Conservation (phyloP, 768 basidiomycete genomes). For the Lentinula aciculospora region DNA sequence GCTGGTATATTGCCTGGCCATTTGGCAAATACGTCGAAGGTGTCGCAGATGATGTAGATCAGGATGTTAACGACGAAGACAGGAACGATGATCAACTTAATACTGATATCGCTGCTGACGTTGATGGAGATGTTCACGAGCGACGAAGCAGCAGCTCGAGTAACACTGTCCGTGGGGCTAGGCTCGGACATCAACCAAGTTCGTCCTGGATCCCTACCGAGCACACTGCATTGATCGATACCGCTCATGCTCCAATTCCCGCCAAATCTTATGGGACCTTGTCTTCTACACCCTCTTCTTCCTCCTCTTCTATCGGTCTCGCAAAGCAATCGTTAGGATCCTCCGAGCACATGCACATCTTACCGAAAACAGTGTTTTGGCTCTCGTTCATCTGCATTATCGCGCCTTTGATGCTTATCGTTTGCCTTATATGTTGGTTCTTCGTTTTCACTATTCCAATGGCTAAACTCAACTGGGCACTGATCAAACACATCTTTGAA, state of each 20-base stretch:
- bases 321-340: slow-evolving; percentile 22
- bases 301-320: slow-evolving; percentile 25
- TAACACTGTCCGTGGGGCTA: slow-evolving; percentile 21
- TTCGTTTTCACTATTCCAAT: slow-evolving; percentile 94
- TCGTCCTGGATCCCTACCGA: slow-evolving; percentile 45
- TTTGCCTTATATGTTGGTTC: slow-evolving; percentile 92
- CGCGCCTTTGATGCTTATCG: slow-evolving; percentile 82
- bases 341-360: slow-evolving; percentile 51
- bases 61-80: slow-evolving; percentile 30
- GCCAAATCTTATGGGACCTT: slow-evolving; percentile 68
- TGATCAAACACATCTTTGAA: slow-evolving; percentile 74
- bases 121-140: slow-evolving; percentile 29
- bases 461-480: slow-evolving; percentile 96
- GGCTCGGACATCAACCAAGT: slow-evolving; percentile 32
- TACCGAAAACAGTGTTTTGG: slow-evolving; percentile 69
- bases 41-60: slow-evolving; percentile 36
- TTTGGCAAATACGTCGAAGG: slow-evolving; percentile 99
- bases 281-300: slow-evolving; percentile 24
- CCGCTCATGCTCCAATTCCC: slow-evolving; percentile 27
- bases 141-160: slow-evolving; percentile 21
- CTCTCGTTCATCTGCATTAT: slow-evolving; percentile 68
- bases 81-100: slow-evolving; percentile 21
- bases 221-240: slow-evolving; percentile 38
- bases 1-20: slow-evolving; percentile 97
- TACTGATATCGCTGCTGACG: slow-evolving; percentile 19